Evolutionary conservation across 139 green algal genomes (phyloP).

Genomic region (Micromonas commoda): DNA sequence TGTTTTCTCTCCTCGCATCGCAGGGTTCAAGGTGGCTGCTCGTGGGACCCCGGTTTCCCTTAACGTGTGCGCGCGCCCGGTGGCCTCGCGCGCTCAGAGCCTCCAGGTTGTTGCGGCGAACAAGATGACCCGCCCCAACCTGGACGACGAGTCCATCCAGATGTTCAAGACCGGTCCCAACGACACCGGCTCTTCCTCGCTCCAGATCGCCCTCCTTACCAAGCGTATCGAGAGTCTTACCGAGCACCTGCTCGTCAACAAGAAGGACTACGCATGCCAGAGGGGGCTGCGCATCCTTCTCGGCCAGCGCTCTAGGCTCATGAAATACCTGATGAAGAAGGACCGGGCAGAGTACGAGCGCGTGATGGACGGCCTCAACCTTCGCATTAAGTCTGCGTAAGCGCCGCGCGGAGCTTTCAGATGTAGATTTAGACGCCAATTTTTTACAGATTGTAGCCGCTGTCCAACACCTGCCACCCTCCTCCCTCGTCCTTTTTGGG

Average conservation of each 20-base stretch:
- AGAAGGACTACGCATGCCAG: conserved; percentile 56
- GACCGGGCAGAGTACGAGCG: conserved; percentile 17
- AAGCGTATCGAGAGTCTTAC: conserved; percentile 30
- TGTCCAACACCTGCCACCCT: too few relatives aligned
- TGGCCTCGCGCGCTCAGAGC: not conserved
- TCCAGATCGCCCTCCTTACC: conserved; percentile 36
- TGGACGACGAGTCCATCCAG: not conserved
- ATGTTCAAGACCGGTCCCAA: conserved; percentile 15
- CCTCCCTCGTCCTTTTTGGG: too few relatives aligned
- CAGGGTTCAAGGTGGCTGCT: not conserved
- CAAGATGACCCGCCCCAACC: conserved; percentile 1
- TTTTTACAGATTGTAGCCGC: too few relatives aligned
- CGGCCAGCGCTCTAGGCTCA: conserved; percentile 48
- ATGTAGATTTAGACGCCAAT: not conserved
- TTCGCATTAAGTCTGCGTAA: conserved; percentile 21
- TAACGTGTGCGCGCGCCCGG: not conserved
- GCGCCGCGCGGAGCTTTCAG: not conserved
- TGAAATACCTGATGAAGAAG: conserved; percentile 65
- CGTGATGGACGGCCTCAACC: conserved; percentile 1
- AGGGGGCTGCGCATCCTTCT: conserved; percentile 59
- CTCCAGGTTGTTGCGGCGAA: conserved; percentile 17
- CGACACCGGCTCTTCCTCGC: conserved; percentile 29
- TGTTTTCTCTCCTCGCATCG: not conserved
- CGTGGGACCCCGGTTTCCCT: not conserved
- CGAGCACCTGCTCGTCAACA: conserved; percentile 36